Conservation (phyloP, 352 stramenopile species). For the Saprolegnia diclina region DNA sequence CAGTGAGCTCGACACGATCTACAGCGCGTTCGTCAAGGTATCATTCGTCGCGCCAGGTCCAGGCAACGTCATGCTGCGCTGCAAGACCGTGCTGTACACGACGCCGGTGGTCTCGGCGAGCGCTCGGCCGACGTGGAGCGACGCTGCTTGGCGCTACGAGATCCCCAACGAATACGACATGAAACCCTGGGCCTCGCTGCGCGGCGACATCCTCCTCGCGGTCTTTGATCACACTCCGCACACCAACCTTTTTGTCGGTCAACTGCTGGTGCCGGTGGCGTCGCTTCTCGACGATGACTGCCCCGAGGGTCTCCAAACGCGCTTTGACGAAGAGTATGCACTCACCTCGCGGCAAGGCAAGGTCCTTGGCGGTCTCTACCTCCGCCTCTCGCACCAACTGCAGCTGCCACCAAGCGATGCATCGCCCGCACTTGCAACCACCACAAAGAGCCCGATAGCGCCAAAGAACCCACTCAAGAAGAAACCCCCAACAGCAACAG, state of each 20-base stretch:
- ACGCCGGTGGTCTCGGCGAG: neutral
- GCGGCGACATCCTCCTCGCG: neutral
- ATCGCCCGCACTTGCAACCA: too few species aligned
- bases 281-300: constrained; percentile 3
- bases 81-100: constrained; percentile 5
- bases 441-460: too few species aligned
- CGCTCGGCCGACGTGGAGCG: neutral
- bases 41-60: constrained; percentile 2
- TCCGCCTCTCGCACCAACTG: neutral
- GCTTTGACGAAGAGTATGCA: constrained; percentile 9
- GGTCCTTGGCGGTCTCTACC: neutral
- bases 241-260: neutral
- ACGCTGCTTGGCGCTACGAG: neutral
- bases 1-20: neutral
- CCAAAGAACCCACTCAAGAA: neutral
- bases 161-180: neutral
- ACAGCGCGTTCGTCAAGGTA: constrained; percentile 2
- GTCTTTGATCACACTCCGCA: neutral
- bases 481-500: neutral
- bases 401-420: neutral
- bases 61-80: constrained; percentile 8
- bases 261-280: neutral
- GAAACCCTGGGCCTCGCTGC: neutral
- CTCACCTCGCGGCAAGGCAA: constrained; percentile 12
- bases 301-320: neutral